Evolutionary conservation across 2,329 filamentous ascomycete species (phyloP), one percentile per base, ranked within the genome.

Genomic region (Fusarium newnesense): DNA sequence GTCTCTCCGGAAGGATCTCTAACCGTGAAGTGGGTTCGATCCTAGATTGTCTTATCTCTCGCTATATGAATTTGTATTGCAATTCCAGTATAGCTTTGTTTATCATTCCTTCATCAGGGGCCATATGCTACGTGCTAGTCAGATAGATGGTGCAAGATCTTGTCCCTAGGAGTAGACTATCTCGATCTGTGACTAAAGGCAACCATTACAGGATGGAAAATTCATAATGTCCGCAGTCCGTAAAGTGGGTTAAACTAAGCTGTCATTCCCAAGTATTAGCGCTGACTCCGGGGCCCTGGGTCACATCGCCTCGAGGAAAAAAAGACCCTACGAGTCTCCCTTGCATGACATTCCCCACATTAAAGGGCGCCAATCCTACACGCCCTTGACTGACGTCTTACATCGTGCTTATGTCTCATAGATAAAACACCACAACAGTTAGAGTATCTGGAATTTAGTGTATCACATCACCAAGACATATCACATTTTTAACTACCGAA

Each of bases 261-360:
- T 40, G 13, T 19, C 42, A 61, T 49, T 40, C 28, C 28, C n/a
- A 32, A 53, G 47, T 0, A 5, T 40, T 67, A 67, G 62, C 28
- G 62, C 64, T 67, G 32, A 52, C 44, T n/a, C 13, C 16, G 39
- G 28, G 34, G 15, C 40, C 10, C 9, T 52, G 9, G 26, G 46
- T 24, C 28, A 9, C 21, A 7, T 39, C 30, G 43, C 46, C 37
- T 61, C 21, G 28, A 56, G 49, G 6, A 21, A 21, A 43, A 66
- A 28, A 59, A 15, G 34, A n/a, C 26, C 63, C n/a, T 24, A 53
- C 8, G 40, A 28, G 21, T 5, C 32, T 43, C 44, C 62, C 63
- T 61, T 67, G 50, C 36, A 65, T 56, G 53, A 36, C 53, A 46
- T 26, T 10, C 63, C 16, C 64, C 64, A 67, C 64, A 39, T 16